phyloP scores from a whole-genome alignment of 192 early-diverging fungal species.

The Jimgerdemannia flammicorona region DNA sequence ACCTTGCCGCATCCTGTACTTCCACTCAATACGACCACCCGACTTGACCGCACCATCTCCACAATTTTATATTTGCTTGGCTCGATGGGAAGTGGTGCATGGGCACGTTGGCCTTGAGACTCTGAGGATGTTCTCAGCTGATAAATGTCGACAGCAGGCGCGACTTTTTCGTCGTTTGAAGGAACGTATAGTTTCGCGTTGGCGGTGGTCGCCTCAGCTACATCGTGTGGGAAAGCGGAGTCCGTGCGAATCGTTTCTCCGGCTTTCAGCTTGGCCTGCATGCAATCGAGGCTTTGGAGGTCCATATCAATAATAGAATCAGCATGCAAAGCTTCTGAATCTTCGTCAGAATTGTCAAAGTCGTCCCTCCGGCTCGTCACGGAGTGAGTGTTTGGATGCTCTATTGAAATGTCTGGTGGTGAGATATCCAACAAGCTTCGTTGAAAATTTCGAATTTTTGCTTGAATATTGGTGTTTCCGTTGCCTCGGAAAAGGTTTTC shows the following conservation, averaged over 20 bases:
- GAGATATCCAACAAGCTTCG: background rate
- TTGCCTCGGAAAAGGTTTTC: no score
- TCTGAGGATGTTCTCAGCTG: background rate
- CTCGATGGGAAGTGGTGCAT: conserved; percentile 16
- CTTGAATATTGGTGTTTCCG: no score
- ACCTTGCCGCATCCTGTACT: conserved; percentile 31
- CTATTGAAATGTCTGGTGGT: background rate
- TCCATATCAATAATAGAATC: background rate
- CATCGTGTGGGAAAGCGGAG: background rate
- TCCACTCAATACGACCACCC: conserved; percentile 20
- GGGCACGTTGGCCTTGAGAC: background rate
- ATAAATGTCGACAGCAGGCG: background rate
- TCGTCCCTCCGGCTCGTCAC: background rate
- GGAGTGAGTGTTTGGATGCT: background rate
- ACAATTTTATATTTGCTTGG: conserved; percentile 11
- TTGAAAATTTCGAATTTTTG: background rate
- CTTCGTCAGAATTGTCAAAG: background rate
- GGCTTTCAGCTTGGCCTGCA: background rate
- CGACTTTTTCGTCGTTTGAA: no score
- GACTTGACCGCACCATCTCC: conserved; percentile 15
- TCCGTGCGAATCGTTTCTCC: background rate
- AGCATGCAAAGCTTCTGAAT: background rate
- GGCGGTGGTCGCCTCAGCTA: background rate
- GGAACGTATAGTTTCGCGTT: no score
- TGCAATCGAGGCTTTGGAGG: background rate